Base-by-base conservation (phyloP, 306 rosid species). In the Dryas drummondii region DNA sequence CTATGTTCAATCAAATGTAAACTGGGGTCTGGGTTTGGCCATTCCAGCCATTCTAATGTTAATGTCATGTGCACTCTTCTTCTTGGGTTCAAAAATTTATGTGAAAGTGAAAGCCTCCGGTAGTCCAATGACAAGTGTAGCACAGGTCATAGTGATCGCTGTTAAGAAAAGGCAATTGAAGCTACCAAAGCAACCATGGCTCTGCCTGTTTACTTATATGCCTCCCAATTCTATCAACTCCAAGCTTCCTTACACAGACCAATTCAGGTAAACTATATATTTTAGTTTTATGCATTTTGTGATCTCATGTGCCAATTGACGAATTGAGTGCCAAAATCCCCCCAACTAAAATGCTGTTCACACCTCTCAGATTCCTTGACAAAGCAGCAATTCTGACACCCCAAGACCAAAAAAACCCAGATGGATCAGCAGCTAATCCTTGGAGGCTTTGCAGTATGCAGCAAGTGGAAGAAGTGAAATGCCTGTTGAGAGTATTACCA, bases 391-490 rank as follows among this genome's bases (percentile, higher is more conserved):
- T 88, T 9, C 2, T 86, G 71, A 84, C 80, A 1, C 73, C 88
- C 56, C 55, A 79, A 32, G 96, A 90, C 76, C 40, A 81, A 71
- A 63, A 81, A 81, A 84, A 83, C 9, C 78, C 72, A 9, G 97
- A 94, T 80, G 97, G 97, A 57, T 90, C 96, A 48, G 79, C 94
- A 17, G 64, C 75, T 49, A 79, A 91, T 59, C 96, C 93, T 4
- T 94, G 98, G 98, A 83, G 75, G n/a, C 93, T 91, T 14, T 90
- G 91, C 85, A 81, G 86, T 60, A 61, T 83, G 50, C 98, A 94
- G 76, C 94, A 94, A 85, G 97, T 94, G 86, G 98, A 94, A 84
- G 97, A 91, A 81, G 76, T 82, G 72, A 94, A 94, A 69, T 88
- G 97, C 71, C 17, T 90, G 56, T 5, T 85, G 53, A 94, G 94